Evolutionary conservation across 1,139 yeast species (phyloP).

Genomic region (Saccharomyces pastorianus): DNA sequence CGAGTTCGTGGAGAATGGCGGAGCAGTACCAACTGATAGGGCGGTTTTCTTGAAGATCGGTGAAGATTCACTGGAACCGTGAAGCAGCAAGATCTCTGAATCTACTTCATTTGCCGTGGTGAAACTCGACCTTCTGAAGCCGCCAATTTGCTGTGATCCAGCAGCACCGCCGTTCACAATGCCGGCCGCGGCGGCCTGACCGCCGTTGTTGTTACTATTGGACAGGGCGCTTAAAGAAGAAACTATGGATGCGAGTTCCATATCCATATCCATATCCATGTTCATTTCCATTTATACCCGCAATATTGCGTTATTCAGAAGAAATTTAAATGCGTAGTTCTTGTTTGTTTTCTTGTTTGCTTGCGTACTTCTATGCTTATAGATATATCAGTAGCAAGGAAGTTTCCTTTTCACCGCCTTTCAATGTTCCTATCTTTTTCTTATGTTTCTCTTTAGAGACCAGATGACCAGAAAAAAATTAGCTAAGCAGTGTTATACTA

Average conservation of each 20-base stretch:
- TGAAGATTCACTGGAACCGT: conserved; percentile 3
- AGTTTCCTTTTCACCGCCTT: not conserved
- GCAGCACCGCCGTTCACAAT: not conserved
- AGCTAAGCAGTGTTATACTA: not conserved
- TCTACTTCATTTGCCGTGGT: conserved; percentile 21
- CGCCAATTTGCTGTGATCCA: conserved; percentile 19
- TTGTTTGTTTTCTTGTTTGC: not conserved
- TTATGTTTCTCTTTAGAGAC: not conserved
- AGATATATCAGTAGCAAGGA: not conserved
- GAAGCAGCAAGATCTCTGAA: conserved; percentile 15
- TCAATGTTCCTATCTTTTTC: conserved; percentile 1
- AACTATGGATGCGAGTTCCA: conserved; percentile 31
- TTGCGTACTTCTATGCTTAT: not conserved
- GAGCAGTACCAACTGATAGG: conserved; percentile 25
- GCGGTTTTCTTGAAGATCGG: conserved; percentile 8
- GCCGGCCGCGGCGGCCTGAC: not conserved
- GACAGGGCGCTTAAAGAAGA: conserved; percentile 31
- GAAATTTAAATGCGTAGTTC: not conserved
- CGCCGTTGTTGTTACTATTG: conserved; percentile 9
- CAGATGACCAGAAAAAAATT: not conserved
- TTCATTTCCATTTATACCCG: not conserved
- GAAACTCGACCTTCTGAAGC: conserved; percentile 29
- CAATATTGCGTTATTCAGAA: not conserved
- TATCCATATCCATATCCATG: conserved; percentile 17
- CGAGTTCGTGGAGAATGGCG: conserved; percentile 6